A percentile compares a stretch with the other conserved stretches of the same genome.
Conservation (phyloP, 768 basidiomycete genomes). For the Tricholoma bakamatsutake region DNA sequence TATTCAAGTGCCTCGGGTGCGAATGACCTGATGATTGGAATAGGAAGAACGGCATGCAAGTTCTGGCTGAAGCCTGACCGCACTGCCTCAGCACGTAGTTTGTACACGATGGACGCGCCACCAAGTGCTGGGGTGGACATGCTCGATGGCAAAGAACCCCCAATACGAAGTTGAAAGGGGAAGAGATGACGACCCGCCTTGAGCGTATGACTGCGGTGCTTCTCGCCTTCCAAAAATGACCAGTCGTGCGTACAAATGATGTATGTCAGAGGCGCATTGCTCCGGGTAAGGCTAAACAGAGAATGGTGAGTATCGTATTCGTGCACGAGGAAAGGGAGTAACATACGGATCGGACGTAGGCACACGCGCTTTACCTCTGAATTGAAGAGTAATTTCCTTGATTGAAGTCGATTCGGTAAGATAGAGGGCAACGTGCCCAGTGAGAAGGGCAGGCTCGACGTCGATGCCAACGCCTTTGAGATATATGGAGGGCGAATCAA, state of each 20-base stretch:
- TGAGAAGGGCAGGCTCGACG: conserved; percentile 75
- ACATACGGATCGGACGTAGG: conserved; percentile 62
- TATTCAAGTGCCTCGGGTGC: conserved; percentile 84
- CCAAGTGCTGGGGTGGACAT: conserved; percentile 49
- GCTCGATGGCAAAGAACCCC: conserved; percentile 79
- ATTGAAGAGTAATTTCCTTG: conserved; percentile 79
- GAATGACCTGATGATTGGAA: conserved; percentile 71
- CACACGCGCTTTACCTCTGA: conserved; percentile 76
- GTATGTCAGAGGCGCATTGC: conserved; percentile 45
- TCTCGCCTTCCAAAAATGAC: conserved; percentile 87
- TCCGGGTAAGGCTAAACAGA: conserved; percentile 33
- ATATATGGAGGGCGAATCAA: conserved; percentile 63
- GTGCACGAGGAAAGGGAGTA: conserved; percentile 5
- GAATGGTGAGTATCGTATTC: conserved; percentile 5
- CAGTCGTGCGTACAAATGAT: conserved; percentile 79
- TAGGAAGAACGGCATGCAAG: conserved; percentile 53
- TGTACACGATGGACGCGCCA: conserved; percentile 75
- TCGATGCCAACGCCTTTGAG: conserved; percentile 80
- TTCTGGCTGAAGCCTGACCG: conserved; percentile 68
- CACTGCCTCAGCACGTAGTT: conserved; percentile 79
- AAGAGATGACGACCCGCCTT: conserved; percentile 95
- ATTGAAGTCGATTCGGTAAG: conserved; percentile 79
- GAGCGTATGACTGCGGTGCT: conserved; percentile 75
- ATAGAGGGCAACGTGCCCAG: conserved; percentile 75
- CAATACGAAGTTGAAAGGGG: conserved; percentile 85